Evolutionary conservation across 139 green algal species (phyloP).

Genomic region (Chlorella sorokiniana): DNA sequence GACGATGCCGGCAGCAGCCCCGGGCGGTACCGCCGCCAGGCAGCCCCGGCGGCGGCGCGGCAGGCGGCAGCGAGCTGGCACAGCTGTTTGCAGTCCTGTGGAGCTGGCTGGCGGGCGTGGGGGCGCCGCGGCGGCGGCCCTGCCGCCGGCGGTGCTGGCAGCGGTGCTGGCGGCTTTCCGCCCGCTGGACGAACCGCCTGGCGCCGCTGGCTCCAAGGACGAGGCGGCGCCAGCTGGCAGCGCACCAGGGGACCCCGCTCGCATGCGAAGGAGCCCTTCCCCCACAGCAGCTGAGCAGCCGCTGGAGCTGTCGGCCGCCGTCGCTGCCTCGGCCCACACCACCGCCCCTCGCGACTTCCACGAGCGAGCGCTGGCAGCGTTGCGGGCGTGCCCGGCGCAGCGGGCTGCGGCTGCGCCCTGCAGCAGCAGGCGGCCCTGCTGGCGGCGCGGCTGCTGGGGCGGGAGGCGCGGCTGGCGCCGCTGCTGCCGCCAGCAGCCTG

Average conservation of each 20-base stretch:
- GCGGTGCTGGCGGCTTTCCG: constrained; percentile 21
- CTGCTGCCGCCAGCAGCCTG: constrained; percentile 7
- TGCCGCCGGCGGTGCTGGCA: constrained; percentile 16
- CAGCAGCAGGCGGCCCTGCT: constrained; percentile 33
- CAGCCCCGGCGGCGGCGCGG: neutral
- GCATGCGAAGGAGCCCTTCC: neutral
- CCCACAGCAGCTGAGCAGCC: neutral
- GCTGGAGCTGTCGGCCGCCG: neutral
- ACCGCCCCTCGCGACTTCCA: neutral
- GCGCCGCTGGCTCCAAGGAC: neutral
- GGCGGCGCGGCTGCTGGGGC: constrained; percentile 8
- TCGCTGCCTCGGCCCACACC: neutral
- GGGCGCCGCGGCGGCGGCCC: neutral
- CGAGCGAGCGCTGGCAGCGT: neutral
- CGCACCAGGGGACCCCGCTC: neutral
- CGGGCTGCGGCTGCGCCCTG: constrained; percentile 8
- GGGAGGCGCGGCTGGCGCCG: neutral
- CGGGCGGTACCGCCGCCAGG: neutral
- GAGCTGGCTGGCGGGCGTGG: constrained; percentile 31
- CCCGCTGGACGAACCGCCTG: too few relatives aligned
- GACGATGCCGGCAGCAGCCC: neutral
- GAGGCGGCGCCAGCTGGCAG: neutral
- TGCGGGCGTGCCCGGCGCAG: neutral
- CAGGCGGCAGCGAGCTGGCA: constrained; percentile 12
- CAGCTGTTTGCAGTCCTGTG: constrained; percentile 44